phyloP scores from a whole-genome alignment of 495 filamentous ascomycete species.

The Aspergillus carlsbadensis region DNA sequence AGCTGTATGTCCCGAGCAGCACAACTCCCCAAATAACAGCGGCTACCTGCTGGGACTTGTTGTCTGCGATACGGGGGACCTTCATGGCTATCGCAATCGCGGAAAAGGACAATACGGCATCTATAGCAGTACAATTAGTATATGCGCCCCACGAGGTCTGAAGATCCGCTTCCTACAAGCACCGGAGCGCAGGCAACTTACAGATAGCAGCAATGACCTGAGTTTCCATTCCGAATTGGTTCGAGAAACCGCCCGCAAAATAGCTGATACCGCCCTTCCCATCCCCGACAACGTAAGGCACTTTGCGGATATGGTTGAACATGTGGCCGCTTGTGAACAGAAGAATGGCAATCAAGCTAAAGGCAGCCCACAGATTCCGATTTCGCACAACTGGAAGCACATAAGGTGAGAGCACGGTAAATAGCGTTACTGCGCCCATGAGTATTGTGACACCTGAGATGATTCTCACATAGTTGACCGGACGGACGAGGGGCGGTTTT shows the following conservation, averaged over 20 bases:
- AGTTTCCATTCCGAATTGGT: slow-evolving; percentile 92
- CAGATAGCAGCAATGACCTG: slow-evolving; percentile 95
- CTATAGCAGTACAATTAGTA: slow-evolving; percentile 44
- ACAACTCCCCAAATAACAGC: slow-evolving; percentile 80
- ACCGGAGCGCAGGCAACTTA: slow-evolving; percentile 52
- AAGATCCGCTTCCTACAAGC: too few species aligned
- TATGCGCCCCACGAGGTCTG: too few species aligned
- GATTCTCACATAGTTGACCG: slow-evolving; percentile 81
- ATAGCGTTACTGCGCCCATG: slow-evolving; percentile 63
- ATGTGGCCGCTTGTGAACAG: slow-evolving; percentile 97
- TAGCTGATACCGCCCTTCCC: slow-evolving; percentile 85
- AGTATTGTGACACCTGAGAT: slow-evolving; percentile 63
- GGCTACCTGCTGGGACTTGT: slow-evolving; percentile 73
- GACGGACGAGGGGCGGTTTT: slow-evolving; percentile 73
- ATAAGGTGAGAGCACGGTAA: slow-evolving; percentile 78
- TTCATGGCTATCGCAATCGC: slow-evolving; percentile 88
- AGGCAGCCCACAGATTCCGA: slow-evolving; percentile 88
- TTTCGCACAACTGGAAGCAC: slow-evolving; percentile 84
- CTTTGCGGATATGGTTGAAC: slow-evolving; percentile 98
- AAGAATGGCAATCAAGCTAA: slow-evolving; percentile 86
- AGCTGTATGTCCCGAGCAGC: slow-evolving; percentile 83
- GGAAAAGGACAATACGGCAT: slow-evolving; percentile 88
- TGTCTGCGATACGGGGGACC: slow-evolving; percentile 80
- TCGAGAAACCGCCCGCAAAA: slow-evolving; percentile 92
- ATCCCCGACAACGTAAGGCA: slow-evolving; percentile 90